A percentile compares a stretch with the other conserved stretches of the same genome.
phyloP scores from a whole-genome alignment of 805 yeast species.

The Sugiyamaella lignohabitans region DNA sequence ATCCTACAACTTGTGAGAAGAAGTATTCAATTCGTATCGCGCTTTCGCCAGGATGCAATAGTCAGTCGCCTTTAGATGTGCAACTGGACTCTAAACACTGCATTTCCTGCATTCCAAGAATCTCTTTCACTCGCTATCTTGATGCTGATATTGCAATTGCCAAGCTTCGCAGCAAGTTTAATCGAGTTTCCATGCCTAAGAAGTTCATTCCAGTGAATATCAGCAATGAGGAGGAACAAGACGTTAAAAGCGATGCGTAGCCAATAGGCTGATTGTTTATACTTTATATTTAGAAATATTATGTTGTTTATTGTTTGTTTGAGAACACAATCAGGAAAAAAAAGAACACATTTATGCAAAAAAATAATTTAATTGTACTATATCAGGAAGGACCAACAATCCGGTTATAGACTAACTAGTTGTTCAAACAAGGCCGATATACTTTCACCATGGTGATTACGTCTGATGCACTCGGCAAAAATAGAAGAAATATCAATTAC shows the following conservation, averaged over 20 bases:
- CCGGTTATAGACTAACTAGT: constrained; percentile 41
- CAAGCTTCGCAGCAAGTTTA: constrained; percentile 71
- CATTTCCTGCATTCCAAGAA: constrained; percentile 90
- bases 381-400: not conserved
- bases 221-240: constrained; percentile 5
- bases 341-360: not conserved
- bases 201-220: constrained; percentile 28
- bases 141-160: constrained; percentile 86
- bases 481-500: constrained; percentile 92
- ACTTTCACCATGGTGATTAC: constrained; percentile 98
- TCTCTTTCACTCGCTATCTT: constrained; percentile 83
- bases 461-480: constrained; percentile 95
- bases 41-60: constrained; percentile 97
- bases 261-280: no score
- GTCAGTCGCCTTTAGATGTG: constrained; percentile 95
- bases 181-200: constrained; percentile 83
- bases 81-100: constrained; percentile 94
- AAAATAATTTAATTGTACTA: not conserved
- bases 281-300: no score
- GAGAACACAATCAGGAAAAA: no score
- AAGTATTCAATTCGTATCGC: constrained; percentile 85
- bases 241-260: no score
- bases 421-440: constrained; percentile 90
- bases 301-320: no score
- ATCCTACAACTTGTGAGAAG: constrained; percentile 58